Base-by-base conservation (phyloP, 805 yeast species). In the Ogataea nitratoaversa region DNA sequence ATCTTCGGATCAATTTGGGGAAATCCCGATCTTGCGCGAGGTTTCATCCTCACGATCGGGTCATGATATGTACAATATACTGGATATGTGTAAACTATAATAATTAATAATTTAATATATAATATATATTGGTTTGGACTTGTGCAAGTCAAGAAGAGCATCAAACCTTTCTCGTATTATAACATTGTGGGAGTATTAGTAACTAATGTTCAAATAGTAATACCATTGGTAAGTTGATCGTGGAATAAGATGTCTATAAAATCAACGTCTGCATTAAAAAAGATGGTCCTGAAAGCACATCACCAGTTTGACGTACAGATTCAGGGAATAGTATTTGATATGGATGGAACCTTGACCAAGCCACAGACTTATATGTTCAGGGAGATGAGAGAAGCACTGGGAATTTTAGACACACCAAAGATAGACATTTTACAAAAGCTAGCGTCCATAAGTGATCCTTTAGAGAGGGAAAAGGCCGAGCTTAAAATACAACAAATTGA, bases 291-390 rank as follows among this genome's bases (percentile, higher is more conserved):
- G n/a, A 41, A 44, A 1, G 58, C 63, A 2, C 13, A 24, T 2
- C 17, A 34, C 3, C 29, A 46, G 7, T 46, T 54, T 18, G 67
- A 70, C 31, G 37, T 58, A 6, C 47, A 30, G 16, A 37, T 47
- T 14, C 22, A 29, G 48, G 86, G 86, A 0, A 55, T 84, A 6
- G 67, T 84, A 1, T 84, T 84, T 54, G 91, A 84, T 52, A 83
- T 84, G 91, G 91, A 84, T 55, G 90, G 90, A 5, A 84, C 91
- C 0, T 54, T 84, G 40, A 78, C 84, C 47, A 62, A 74, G 12
- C 87, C 88, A 1, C 87, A 81, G 43, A 59, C 66, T 1, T 54
- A 59, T 51, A 65, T 65, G 68, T 65, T 65, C 42, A 46, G 49
- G 11, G 77, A 76, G 34, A 81, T 82, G 87, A 66, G 87, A 41